Evolutionary conservation across 495 filamentous ascomycete genomes (phyloP).

Genomic region (Neurospora hispaniola): DNA sequence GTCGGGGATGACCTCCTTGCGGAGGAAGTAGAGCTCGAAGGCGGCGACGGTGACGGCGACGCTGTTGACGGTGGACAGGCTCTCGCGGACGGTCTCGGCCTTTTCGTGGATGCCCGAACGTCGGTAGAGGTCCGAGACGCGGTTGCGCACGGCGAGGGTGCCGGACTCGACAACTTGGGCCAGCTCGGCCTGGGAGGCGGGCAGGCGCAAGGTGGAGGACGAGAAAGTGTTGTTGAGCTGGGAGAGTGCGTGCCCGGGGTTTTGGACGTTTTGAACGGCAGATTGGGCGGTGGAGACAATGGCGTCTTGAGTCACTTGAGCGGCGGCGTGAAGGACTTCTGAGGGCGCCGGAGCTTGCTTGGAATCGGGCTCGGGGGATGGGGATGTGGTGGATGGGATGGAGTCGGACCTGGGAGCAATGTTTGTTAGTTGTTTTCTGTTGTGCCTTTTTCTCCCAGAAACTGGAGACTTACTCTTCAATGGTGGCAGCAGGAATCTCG

Average conservation of each 20-base stretch:
- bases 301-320: slow-evolving; percentile 15
- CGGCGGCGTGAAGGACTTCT: not conserved
- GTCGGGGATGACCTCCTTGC: slow-evolving; percentile 53
- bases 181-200: slow-evolving; percentile 75
- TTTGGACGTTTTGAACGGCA: slow-evolving; percentile 40
- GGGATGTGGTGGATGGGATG: not conserved
- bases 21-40: slow-evolving; percentile 51
- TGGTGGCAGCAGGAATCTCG: slow-evolving; percentile 21
- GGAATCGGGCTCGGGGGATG: not conserved
- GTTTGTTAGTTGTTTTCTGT: slow-evolving; percentile 4
- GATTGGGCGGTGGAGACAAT: slow-evolving; percentile 22
- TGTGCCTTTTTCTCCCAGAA: slow-evolving; percentile 4
- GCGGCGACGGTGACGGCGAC: slow-evolving; percentile 53
- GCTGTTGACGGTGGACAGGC: slow-evolving; percentile 54
- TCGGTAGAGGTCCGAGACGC: slow-evolving; percentile 36
- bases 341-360: not conserved
- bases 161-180: slow-evolving; percentile 72
- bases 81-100: slow-evolving; percentile 52
- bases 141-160: slow-evolving; percentile 51
- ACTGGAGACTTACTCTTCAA: slow-evolving; percentile 27
- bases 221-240: slow-evolving; percentile 17
- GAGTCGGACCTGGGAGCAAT: not conserved
- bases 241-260: slow-evolving; percentile 45
- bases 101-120: slow-evolving; percentile 42
- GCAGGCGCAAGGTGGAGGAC: slow-evolving; percentile 46